These are phyloP conservation scores for Acanthamoeba divionensis DNA, from an alignment of 208 protist species.

Conservation along the genomic window DNA sequence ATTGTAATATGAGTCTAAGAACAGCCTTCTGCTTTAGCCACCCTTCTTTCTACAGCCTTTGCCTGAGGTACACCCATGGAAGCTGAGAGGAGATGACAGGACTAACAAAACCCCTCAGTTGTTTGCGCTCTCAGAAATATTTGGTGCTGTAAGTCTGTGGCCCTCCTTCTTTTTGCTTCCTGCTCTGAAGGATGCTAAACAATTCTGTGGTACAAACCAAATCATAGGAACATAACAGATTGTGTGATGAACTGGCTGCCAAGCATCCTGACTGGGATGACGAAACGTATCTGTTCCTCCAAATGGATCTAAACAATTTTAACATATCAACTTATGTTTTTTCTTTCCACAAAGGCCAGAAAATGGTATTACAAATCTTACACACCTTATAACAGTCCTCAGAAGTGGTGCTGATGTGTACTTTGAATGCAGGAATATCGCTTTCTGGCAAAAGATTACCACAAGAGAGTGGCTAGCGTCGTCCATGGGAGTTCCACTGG, in stretches of 20 bases:
- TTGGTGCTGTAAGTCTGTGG: too few relatives aligned
- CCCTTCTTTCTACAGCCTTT: background rate
- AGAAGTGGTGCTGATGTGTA: too few relatives aligned
- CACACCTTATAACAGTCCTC: too few relatives aligned
- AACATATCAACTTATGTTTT: too few relatives aligned
- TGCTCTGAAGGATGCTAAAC: background rate
- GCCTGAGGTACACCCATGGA: background rate
- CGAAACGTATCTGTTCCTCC: background rate
- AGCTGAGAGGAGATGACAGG: background rate
- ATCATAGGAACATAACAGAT: background rate
- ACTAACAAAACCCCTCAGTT: slow-evolving; percentile 45
- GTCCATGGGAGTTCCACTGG: background rate
- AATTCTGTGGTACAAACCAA: too few relatives aligned
- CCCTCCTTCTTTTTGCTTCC: background rate
- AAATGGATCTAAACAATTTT: background rate
- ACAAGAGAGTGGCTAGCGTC: slow-evolving; percentile 4
- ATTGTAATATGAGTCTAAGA: too few relatives aligned
- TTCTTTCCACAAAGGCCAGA: too few relatives aligned
- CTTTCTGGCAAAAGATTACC: slow-evolving; percentile 16
- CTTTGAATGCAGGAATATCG: too few relatives aligned
- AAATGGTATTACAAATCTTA: too few relatives aligned
- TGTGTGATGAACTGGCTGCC: background rate
- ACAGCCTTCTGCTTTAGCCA: background rate
- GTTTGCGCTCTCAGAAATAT: background rate
- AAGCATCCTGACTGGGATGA: background rate